phyloP scores from a whole-genome alignment of 2,329 filamentous ascomycete species.

The Colletotrichum viniferum region DNA sequence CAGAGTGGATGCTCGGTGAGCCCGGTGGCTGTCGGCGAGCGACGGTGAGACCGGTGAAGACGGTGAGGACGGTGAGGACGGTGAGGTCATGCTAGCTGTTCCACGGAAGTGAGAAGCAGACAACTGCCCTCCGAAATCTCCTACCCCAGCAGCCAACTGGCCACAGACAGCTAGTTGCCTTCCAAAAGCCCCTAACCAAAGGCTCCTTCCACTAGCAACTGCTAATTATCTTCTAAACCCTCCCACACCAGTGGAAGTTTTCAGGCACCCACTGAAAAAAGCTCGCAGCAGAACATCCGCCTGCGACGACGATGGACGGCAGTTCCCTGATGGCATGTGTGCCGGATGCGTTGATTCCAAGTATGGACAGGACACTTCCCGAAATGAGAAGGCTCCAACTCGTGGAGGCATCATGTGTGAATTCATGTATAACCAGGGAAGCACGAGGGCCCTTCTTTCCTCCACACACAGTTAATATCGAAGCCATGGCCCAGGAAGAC shows the following conservation, averaged over 20 bases:
- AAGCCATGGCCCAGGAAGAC: not conserved
- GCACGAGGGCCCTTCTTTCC: too few relatives aligned
- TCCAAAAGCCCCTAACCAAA: too few relatives aligned
- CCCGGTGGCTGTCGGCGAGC: too few relatives aligned
- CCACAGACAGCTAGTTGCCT: too few relatives aligned
- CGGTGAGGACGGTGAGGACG: not conserved
- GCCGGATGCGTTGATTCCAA: not conserved
- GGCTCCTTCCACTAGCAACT: too few relatives aligned
- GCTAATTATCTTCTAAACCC: not conserved
- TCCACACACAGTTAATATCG: not conserved
- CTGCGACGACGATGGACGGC: not conserved
- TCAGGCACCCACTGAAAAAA: too few relatives aligned
- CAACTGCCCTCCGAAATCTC: not conserved
- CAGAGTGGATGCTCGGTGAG: too few relatives aligned
- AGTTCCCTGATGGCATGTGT: not conserved
- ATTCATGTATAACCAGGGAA: too few relatives aligned
- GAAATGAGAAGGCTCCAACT: not conserved
- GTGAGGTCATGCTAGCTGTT: too few relatives aligned
- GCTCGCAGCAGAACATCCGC: too few relatives aligned
- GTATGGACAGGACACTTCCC: not conserved
- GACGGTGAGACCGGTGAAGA: not conserved
- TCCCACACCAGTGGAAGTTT: not conserved
- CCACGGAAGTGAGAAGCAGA: not conserved
- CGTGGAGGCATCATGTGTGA: not conserved
- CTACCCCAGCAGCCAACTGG: not conserved